Conservation (phyloP, 148 eudicot species). For the Amaranthus hypochondriacus region DNA sequence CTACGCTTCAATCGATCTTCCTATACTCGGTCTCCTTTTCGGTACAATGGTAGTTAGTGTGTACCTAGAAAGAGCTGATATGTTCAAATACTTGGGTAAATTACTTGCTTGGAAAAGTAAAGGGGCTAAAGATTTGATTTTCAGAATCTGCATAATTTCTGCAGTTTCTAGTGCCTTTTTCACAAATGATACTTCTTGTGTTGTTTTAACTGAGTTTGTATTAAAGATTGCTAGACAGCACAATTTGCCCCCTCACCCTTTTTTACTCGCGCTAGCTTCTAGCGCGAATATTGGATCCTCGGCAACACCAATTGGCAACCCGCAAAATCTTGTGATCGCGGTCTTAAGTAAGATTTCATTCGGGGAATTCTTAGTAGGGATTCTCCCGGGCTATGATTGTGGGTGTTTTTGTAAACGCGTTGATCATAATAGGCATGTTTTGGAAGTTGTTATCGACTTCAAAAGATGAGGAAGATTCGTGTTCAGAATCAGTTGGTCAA, state of each 20-base stretch:
- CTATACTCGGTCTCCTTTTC: constrained; percentile 68
- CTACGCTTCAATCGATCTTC: constrained; percentile 84
- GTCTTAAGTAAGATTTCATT: constrained; percentile 42
- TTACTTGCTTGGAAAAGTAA: constrained; percentile 59
- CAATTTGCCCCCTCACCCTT: constrained; percentile 82
- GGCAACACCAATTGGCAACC: constrained; percentile 71
- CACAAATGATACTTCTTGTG: constrained; percentile 84
- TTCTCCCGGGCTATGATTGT: constrained; percentile 42
- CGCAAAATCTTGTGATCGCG: constrained; percentile 49
- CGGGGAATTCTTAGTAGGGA: constrained; percentile 33
- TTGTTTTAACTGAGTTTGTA: constrained; percentile 83
- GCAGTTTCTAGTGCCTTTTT: constrained; percentile 86
- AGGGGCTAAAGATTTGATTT: constrained; percentile 79
- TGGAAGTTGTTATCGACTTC: constrained; percentile 74
- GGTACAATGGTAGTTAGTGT: constrained; percentile 98
- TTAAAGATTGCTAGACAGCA: constrained; percentile 77
- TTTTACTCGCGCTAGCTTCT: constrained; percentile 76
- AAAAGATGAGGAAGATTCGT: constrained; percentile 62
- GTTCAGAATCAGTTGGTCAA: constrained; percentile 20
- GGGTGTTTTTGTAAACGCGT: constrained; percentile 47
- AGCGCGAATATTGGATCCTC: constrained; percentile 94
- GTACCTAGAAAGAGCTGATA: constrained; percentile 88
- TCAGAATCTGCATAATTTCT: constrained; percentile 68
- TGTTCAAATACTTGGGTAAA: constrained; percentile 82
- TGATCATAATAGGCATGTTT: constrained; percentile 53